Evolutionary conservation across 192 early-diverging fungal species (phyloP).

Genomic region (Linnemannia schmuckeri): DNA sequence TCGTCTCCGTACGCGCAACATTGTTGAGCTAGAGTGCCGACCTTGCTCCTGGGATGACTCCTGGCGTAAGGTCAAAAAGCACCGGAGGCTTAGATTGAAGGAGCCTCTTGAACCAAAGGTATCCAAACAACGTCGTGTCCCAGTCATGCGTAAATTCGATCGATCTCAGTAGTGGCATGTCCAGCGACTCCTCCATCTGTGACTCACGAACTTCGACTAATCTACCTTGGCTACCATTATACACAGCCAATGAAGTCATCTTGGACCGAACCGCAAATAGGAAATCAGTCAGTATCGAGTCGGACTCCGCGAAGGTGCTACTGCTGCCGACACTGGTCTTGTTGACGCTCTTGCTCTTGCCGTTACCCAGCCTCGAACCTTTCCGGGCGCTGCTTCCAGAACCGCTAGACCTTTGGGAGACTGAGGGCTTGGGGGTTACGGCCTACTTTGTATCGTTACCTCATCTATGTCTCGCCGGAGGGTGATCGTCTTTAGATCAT

Average conservation of each 20-base stretch:
- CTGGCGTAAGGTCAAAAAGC: background rate
- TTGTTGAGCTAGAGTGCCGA: background rate
- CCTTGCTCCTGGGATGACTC: background rate
- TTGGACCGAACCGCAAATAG: conserved; percentile 2
- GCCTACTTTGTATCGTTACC: background rate
- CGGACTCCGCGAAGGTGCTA: background rate
- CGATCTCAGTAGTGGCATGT: background rate
- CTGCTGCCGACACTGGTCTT: background rate
- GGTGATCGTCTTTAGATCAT: background rate
- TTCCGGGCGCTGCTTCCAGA: no score
- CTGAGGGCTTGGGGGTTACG: background rate
- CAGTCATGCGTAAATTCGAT: background rate
- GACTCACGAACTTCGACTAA: conserved; percentile 1
- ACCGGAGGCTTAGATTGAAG: conserved; percentile 4
- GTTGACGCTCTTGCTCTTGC: background rate
- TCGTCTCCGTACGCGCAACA: background rate
- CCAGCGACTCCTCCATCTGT: background rate
- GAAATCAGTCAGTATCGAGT: background rate
- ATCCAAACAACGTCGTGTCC: background rate
- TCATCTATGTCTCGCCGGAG: background rate
- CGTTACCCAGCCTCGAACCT: background rate
- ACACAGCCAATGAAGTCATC: conserved; percentile 5
- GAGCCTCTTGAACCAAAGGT: conserved; percentile 10
- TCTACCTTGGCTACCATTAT: background rate
- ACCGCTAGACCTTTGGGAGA: background rate